Base-by-base conservation (phyloP, 805 yeast genomes). In the Gaillardinia entomophila region DNA sequence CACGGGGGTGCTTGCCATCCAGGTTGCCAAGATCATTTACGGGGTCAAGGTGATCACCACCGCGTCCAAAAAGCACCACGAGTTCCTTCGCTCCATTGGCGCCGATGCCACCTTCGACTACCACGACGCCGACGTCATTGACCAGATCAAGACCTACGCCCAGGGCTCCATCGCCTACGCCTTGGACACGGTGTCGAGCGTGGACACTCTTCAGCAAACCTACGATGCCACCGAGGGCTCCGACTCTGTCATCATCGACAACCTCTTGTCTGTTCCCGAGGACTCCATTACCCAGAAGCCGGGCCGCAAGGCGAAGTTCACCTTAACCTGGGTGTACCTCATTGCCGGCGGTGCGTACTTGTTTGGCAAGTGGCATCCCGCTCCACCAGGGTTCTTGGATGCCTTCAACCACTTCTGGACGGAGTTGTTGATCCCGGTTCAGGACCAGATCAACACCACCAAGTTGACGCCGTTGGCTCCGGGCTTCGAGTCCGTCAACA, bases 1-100 rank as follows among this genome's bases (percentile, higher is more conserved):
- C 14, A 66, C 79, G 10, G 88, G 87, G 17, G 63, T 60, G 31
- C 30, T 61, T 16, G 75, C 77, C 8, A 68, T 79, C 34, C 89
- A 82, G 61, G 41, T 78, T 28, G 64, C 64, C 19, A 73, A 72
- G 43, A 47, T 61, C 22, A 37, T 72, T 3, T 60, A 43, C 35
- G 62, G 61, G 1, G 36, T 58, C 27, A 50, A 47, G 17, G 57
- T 58, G n/a, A 43, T 58, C 14, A 36, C 60, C 24, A 69, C 74
- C 27, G 78, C 82, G 11, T 71, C 79, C 2, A 48, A 57, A 35
- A 69, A 66, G 43, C 60, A 75, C 48, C 60, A 57, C 38, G 57
- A 57, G 12, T 48, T 46, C 30, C 48, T 77, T 40, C 62, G 61
- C 43, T 35, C 47, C 1, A 43, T 69, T 19, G 82, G 82, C 40